Evolutionary conservation across 2,329 filamentous ascomycete genomes (phyloP), one percentile per base, ranked within the genome.

Genomic region (Fusarium scirpi): DNA sequence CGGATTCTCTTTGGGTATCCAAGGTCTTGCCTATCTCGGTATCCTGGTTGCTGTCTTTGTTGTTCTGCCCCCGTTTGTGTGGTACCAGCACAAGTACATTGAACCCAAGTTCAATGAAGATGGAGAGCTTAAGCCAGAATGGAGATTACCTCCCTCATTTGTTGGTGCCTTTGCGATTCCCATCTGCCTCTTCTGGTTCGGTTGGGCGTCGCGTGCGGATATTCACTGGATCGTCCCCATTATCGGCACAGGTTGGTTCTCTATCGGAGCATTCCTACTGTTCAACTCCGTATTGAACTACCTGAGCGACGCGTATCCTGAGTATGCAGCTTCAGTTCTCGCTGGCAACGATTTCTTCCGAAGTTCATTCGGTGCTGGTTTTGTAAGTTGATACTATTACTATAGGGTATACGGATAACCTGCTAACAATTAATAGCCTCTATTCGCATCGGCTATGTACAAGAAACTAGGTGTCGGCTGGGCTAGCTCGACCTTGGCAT

Each of bases 151-250:
- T 0, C 91, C 58, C 82, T 85, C 13, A 90, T 92, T 78, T 71
- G 91, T 49, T 83, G 85, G 91, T 24, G 89, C 85, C 1, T 81
- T 90, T 54, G 80, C 92, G 6, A 90, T 93, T 22, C 89, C 68
- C 0, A 56, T 61, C 16, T 60, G 66, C 8, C 40, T 70, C 2
- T 71, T 70, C 29, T 71, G 47, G 59, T 67, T 63, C 20, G 62
- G 66, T 2, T 71, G 67, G 59, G 30, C 63, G 4, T 56, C 59
- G 6, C 41, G 53, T 4, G 38, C 25, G 5, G 20, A 38, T 15
- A 51, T 67, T 8, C 66, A 67, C 20, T 70, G 59, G 63, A 62
- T 65, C 3, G 46, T 67, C 0, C 48, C 63, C 0, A 40, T 65
- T 0, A 44, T 62, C 22, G 67, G 57, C 9, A 65, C 49, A 2